phyloP scores from a whole-genome alignment of 179 eudicot species.

The Monotropa hypopitys region DNA sequence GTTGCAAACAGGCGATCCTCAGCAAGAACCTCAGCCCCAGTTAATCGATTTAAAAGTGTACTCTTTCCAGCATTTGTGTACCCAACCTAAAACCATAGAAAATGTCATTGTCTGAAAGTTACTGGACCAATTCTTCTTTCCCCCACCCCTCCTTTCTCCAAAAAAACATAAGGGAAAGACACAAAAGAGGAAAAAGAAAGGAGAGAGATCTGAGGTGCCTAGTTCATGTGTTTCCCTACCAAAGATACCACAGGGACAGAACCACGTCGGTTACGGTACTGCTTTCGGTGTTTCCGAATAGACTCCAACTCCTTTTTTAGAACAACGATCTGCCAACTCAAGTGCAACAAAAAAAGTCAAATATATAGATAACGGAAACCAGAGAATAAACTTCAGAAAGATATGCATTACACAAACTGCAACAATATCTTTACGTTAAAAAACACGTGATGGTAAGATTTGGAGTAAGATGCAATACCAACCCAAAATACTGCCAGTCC shows the following conservation, averaged over 20 bases:
- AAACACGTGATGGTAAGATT: neutral
- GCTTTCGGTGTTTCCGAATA: constrained; percentile 85
- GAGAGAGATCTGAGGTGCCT: neutral
- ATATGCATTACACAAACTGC: neutral
- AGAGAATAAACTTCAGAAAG: neutral
- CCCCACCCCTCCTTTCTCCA: neutral
- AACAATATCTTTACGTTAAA: neutral
- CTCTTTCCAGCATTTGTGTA: constrained; percentile 99
- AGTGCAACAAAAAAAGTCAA: constrained; percentile 3
- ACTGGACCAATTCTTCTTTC: neutral
- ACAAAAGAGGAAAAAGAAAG: neutral
- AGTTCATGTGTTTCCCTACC: constrained; percentile 36
- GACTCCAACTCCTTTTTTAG: constrained; percentile 84
- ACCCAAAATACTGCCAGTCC: neutral
- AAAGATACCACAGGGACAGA: constrained; percentile 89
- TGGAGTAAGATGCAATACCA: neutral
- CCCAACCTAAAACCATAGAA: constrained; percentile 47
- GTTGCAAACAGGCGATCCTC: constrained; percentile 94
- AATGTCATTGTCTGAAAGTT: neutral
- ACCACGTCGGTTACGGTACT: constrained; percentile 61
- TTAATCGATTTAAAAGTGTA: constrained; percentile 74
- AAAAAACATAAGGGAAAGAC: neutral
- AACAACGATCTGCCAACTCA: constrained; percentile 48
- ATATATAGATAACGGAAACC: neutral
- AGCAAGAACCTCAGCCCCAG: constrained; percentile 95